phyloP scores from a whole-genome alignment of 2,329 filamentous ascomycete genomes.

The Chaetomium strumarium region DNA sequence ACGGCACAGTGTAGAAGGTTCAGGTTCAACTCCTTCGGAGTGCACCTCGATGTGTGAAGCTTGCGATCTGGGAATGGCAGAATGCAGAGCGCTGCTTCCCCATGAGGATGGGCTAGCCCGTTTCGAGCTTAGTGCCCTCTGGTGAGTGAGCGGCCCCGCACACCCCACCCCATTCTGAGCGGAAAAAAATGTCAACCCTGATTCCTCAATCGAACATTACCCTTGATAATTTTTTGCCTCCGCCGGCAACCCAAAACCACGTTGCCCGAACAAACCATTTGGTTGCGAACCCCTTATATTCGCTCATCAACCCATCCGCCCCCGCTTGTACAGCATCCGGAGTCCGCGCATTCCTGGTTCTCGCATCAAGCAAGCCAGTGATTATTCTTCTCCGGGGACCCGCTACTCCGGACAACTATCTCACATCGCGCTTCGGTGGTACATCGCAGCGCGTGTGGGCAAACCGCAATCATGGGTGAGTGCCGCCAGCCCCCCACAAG shows the following conservation, averaged over 20 bases:
- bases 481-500: slow-evolving; percentile 9
- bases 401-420: slow-evolving; percentile 17
- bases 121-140: slow-evolving; percentile 11
- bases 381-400: slow-evolving; percentile 7
- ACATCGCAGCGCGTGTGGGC: slow-evolving; percentile 28
- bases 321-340: slow-evolving; percentile 12
- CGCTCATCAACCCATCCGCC: slow-evolving; percentile 13
- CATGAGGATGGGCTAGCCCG: slow-evolving; percentile 10
- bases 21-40: no score
- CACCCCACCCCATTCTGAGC: slow-evolving; percentile 14
- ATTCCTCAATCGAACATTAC: slow-evolving; percentile 18
- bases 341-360: slow-evolving; percentile 1
- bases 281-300: slow-evolving; percentile 13
- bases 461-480: slow-evolving; percentile 32
- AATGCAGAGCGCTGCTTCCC: no score
- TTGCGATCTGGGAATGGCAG: no score
- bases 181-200: slow-evolving; percentile 27
- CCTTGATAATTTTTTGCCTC: slow-evolving; percentile 21
- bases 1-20: not conserved
- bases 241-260: slow-evolving; percentile 14
- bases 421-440: slow-evolving; percentile 26
- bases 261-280: slow-evolving; percentile 9
- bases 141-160: not conserved
- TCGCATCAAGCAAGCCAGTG: slow-evolving; percentile 1
- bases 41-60: no score